Percentiles rank a stretch among this genome's conserved stretches.
These are phyloP conservation scores for Rhizoclosmatium globosum DNA, from an alignment of 192 early-diverging fungal genomes.

Conservation along the genomic window DNA sequence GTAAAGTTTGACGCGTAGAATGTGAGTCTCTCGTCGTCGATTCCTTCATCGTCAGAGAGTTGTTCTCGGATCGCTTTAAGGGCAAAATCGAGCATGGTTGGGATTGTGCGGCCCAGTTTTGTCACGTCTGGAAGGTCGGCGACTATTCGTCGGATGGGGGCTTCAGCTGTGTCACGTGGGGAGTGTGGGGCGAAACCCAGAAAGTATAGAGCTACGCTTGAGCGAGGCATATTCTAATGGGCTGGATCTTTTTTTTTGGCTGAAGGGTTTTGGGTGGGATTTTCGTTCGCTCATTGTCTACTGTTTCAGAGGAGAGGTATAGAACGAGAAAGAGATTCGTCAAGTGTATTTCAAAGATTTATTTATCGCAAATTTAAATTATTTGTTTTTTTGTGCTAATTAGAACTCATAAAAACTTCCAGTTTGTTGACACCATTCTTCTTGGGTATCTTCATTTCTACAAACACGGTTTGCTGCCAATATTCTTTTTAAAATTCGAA, in stretches of 20 bases:
- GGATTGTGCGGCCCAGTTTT: conserved; percentile 29
- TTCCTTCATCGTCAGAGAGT: conserved; percentile 27
- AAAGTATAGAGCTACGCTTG: conserved; percentile 32
- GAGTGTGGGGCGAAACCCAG: conserved; percentile 25
- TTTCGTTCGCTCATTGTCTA: no score
- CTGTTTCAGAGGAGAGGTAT: no score
- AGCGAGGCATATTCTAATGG: conserved; percentile 14
- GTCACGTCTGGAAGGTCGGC: conserved; percentile 30
- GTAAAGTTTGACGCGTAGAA: conserved; percentile 34
- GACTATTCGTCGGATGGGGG: conserved; percentile 24
- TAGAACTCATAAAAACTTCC: no score
- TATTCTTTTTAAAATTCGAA: no score
- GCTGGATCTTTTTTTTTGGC: neutral
- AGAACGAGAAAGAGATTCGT: no score
- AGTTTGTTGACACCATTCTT: no score
- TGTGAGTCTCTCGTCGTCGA: conserved; percentile 16
- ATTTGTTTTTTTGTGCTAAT: no score
- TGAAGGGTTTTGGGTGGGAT: no score
- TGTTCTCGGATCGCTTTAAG: conserved; percentile 16
- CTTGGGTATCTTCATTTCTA: no score
- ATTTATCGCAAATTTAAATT: no score
- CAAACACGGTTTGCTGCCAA: no score
- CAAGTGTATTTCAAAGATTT: no score
- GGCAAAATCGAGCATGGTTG: conserved; percentile 26
- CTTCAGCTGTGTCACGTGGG: conserved; percentile 20